Conservation (phyloP, 257 asterid genomes). For the Agastache rugosa region DNA sequence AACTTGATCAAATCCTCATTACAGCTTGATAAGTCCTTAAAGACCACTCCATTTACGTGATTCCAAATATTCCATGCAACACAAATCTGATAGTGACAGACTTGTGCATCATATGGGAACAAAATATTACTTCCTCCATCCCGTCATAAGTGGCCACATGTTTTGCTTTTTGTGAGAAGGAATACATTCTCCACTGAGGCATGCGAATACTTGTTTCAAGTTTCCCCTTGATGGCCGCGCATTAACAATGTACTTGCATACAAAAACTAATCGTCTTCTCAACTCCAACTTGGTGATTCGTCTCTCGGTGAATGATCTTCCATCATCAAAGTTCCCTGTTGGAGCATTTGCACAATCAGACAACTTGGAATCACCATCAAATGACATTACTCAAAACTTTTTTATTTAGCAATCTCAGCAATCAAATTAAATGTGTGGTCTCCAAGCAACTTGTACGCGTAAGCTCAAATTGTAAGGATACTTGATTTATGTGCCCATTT, state of each 20-base stretch:
- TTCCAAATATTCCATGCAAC: too few relatives aligned
- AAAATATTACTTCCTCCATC: too few relatives aligned
- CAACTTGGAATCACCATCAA: background rate
- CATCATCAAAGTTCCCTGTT: constrained; percentile 74
- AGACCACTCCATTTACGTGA: too few relatives aligned
- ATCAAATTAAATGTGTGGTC: too few relatives aligned
- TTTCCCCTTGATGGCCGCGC: constrained; percentile 99
- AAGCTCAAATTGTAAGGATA: too few relatives aligned
- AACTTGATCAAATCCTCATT: too few relatives aligned
- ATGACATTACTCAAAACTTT: background rate
- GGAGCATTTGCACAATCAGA: constrained; percentile 18
- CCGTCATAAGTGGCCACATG: too few relatives aligned
- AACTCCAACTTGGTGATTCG: constrained; percentile 63
- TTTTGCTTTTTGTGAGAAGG: too few relatives aligned
- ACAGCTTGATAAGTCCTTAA: too few relatives aligned
- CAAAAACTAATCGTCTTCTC: constrained; percentile 69
- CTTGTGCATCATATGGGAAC: background rate
- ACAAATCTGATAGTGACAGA: background rate
- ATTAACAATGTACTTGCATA: constrained; percentile 73
- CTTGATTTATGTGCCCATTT: too few relatives aligned
- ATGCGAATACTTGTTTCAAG: constrained; percentile 83
- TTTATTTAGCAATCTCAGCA: too few relatives aligned
- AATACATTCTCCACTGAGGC: constrained; percentile 46
- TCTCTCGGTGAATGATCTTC: constrained; percentile 49
- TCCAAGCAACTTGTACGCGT: too few relatives aligned